Percentiles rank a stretch among this genome's conserved stretches.
Conservation (phyloP, 495 filamentous ascomycete species). For the Aspergillus bertholletiae region DNA sequence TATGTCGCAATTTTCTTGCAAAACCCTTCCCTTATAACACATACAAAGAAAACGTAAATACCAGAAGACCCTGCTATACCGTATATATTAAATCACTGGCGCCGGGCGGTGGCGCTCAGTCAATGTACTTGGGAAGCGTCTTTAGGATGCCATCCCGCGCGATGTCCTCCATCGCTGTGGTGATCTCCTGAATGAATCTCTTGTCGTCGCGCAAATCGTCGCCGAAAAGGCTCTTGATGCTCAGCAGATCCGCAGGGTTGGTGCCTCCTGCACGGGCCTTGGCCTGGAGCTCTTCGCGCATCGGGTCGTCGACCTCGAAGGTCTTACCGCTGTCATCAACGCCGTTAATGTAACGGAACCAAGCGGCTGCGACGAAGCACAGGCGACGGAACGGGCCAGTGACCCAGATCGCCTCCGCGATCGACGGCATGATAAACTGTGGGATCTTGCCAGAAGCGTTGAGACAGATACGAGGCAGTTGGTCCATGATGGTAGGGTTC, state of each 20-base stretch:
- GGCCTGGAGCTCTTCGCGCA: constrained; percentile 40
- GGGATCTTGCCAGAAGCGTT: constrained; percentile 48
- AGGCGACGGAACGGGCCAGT: constrained; percentile 42
- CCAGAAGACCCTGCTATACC: constrained; percentile 12
- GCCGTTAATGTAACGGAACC: constrained; percentile 44
- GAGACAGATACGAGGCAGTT: constrained; percentile 43
- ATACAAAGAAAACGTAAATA: constrained; percentile 21
- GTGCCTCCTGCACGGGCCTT: constrained; percentile 34
- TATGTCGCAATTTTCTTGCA: constrained; percentile 16
- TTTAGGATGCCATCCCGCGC: constrained; percentile 39
- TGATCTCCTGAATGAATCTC: constrained; percentile 37
- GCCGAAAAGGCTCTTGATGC: constrained; percentile 42
- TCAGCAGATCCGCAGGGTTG: constrained; percentile 34
- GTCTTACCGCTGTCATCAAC: constrained; percentile 38
- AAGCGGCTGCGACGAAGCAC: constrained; percentile 42
- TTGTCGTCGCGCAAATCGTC: constrained; percentile 41
- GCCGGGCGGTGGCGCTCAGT: constrained; percentile 17
- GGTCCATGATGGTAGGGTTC: constrained; percentile 47
- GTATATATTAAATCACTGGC: constrained; percentile 8
- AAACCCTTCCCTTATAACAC: constrained; percentile 12
- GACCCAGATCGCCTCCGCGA: constrained; percentile 45
- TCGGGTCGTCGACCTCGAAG: constrained; percentile 41
- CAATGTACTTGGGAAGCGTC: constrained; percentile 42
- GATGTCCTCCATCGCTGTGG: constrained; percentile 38
- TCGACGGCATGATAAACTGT: constrained; percentile 49